These are phyloP conservation scores for Cutaneotrichosporon cyanovorans DNA, from an alignment of 1,284 basidiomycete genomes.

Conservation along the genomic window DNA sequence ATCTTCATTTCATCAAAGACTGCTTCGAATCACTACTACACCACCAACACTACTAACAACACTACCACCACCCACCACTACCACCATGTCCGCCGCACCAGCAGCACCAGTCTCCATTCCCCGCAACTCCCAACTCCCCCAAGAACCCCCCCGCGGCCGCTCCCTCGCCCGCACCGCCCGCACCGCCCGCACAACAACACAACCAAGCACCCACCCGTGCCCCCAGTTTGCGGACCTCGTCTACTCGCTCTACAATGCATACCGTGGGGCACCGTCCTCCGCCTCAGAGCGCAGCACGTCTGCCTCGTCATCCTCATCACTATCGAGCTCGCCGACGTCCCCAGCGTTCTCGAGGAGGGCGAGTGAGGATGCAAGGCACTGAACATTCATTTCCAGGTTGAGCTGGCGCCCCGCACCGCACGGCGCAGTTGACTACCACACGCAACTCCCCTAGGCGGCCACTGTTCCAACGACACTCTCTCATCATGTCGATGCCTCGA, in stretches of 20 bases:
- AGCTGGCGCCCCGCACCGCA: background rate
- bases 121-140: background rate
- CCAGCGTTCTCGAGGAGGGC: background rate
- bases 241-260: slow-evolving; percentile 25
- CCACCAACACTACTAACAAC: too few relatives aligned
- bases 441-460: too few relatives aligned
- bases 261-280: slow-evolving; percentile 6
- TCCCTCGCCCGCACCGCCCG: background rate
- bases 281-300: background rate
- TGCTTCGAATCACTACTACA: too few relatives aligned
- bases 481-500: too few relatives aligned
- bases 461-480: too few relatives aligned
- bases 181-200: slow-evolving; percentile 7
- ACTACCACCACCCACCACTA: too few relatives aligned
- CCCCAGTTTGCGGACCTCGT: slow-evolving; percentile 37
- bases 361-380: too few relatives aligned
- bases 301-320: background rate
- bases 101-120: background rate
- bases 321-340: background rate
- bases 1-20: too few relatives aligned
- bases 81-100: background rate
- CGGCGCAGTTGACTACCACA: too few relatives aligned
- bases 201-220: slow-evolving; percentile 26
- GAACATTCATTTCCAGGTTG: too few relatives aligned
- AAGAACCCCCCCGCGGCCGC: slow-evolving; percentile 1